Conservation (phyloP, 2,329 filamentous ascomycete species). For the Colletotrichum tanaceti region DNA sequence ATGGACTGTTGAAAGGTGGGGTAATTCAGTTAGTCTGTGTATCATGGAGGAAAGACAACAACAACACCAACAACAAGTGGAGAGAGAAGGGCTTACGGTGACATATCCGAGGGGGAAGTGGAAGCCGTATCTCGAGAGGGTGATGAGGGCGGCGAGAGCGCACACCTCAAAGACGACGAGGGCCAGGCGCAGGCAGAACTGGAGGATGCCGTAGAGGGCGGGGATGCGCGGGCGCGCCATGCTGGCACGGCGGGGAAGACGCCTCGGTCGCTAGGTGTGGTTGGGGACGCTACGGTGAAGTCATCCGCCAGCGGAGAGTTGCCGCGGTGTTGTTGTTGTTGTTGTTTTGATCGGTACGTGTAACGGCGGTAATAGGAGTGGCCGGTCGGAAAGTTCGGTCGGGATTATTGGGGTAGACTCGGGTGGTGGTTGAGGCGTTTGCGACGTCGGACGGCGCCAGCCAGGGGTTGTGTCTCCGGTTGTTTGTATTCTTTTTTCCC, state of each 20-base stretch:
- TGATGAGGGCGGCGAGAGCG: constrained; percentile 41
- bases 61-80: too few relatives aligned
- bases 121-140: constrained; percentile 37
- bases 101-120: constrained; percentile 40
- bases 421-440: not conserved
- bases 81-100: constrained; percentile 19
- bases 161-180: constrained; percentile 42
- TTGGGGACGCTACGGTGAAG: constrained; percentile 27
- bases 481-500: not conserved
- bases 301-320: constrained; percentile 20
- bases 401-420: too few relatives aligned
- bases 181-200: constrained; percentile 41
- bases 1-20: constrained; percentile 41
- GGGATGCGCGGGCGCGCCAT: constrained; percentile 42
- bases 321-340: not conserved
- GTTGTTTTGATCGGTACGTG: not conserved
- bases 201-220: constrained; percentile 41
- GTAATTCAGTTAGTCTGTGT: not conserved
- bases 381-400: not conserved
- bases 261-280: constrained; percentile 17
- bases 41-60: not conserved
- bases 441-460: constrained; percentile 1
- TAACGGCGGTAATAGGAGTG: not conserved
- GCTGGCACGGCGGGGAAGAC: constrained; percentile 13
- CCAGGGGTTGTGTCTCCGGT: not conserved